Percentiles rank a stretch among this genome's conserved stretches.
Conservation (phyloP, 176 grass and related monocot genomes). For the Hyparrhenia diplandra region DNA sequence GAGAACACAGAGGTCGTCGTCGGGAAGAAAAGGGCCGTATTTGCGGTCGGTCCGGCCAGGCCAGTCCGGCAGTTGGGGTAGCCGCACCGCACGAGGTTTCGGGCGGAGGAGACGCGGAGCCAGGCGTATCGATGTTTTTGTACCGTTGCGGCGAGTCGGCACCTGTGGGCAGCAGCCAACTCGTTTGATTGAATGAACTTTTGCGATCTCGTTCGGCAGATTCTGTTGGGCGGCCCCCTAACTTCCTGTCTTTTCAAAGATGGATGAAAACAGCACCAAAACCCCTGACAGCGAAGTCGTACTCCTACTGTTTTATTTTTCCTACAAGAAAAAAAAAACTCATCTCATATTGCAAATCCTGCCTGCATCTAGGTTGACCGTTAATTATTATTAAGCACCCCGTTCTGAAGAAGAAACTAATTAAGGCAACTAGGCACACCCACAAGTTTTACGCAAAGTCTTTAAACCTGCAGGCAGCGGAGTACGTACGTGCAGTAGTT, state of each 20-base stretch:
- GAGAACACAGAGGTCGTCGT: not conserved
- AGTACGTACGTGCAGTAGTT: not conserved
- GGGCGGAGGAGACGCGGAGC: constrained; percentile 19
- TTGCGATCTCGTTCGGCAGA: not conserved
- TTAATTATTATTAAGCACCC: too few relatives aligned
- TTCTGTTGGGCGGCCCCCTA: constrained; percentile 13
- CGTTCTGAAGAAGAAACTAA: not conserved
- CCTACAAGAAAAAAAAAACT: rapidly evolving
- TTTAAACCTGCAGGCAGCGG: not conserved
- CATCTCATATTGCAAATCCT: too few relatives aligned
- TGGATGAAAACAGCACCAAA: not conserved
- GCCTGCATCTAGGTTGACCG: too few relatives aligned
- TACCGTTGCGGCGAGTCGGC: constrained; percentile 33
- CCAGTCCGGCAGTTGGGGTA: not conserved
- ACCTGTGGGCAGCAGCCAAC: too few relatives aligned
- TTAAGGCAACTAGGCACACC: not conserved
- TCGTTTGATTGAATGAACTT: too few relatives aligned
- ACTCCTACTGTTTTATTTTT: too few relatives aligned
- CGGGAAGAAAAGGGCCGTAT: not conserved
- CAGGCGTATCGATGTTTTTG: not conserved
- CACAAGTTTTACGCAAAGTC: not conserved
- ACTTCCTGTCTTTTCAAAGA: not conserved
- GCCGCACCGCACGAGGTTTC: constrained; percentile 1
- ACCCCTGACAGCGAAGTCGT: not conserved
- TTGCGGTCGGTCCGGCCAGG: not conserved